A percentile compares a stretch with the other conserved stretches of the same genome.
phyloP scores from a whole-genome alignment of 257 asterid species.

The Echium plantagineum region DNA sequence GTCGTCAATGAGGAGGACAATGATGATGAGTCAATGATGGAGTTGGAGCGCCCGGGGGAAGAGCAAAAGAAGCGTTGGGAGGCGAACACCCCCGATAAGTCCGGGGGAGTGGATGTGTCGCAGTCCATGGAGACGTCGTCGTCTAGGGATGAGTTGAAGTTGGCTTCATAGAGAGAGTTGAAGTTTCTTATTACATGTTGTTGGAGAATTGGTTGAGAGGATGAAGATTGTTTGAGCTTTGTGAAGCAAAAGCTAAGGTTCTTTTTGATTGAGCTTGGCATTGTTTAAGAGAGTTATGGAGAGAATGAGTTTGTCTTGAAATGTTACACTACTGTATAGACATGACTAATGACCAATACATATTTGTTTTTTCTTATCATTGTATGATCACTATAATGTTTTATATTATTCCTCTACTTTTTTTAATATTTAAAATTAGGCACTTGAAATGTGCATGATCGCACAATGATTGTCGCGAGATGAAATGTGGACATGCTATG shows the following conservation, averaged over 20 bases:
- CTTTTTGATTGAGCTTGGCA: constrained; percentile 30
- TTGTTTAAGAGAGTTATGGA: constrained; percentile 7
- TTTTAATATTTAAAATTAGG: too few species aligned
- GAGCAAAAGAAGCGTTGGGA: constrained; percentile 90
- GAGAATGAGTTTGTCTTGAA: not conserved
- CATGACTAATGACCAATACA: not conserved
- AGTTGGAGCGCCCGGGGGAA: constrained; percentile 86
- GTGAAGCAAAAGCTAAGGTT: constrained; percentile 57
- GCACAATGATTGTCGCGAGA: too few species aligned
- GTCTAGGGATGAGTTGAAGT: not conserved
- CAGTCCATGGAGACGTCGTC: constrained; percentile 14
- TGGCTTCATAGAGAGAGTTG: constrained; percentile 58
- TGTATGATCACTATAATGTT: too few species aligned
- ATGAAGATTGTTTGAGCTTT: constrained; percentile 31
- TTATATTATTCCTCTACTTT: too few species aligned
- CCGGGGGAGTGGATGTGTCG: constrained; percentile 27
- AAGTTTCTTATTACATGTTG: constrained; percentile 45
- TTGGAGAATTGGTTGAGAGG: constrained; percentile 21
- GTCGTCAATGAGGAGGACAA: constrained; percentile 17
- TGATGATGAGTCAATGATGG: constrained; percentile 73
- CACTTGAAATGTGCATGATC: too few species aligned
- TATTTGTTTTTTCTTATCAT: not conserved
- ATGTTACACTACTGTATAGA: not conserved
- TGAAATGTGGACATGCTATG: too few species aligned
- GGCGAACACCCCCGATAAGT: constrained; percentile 56